phyloP scores from a whole-genome alignment of 306 rosid species.

The Trifolium fragiferum region DNA sequence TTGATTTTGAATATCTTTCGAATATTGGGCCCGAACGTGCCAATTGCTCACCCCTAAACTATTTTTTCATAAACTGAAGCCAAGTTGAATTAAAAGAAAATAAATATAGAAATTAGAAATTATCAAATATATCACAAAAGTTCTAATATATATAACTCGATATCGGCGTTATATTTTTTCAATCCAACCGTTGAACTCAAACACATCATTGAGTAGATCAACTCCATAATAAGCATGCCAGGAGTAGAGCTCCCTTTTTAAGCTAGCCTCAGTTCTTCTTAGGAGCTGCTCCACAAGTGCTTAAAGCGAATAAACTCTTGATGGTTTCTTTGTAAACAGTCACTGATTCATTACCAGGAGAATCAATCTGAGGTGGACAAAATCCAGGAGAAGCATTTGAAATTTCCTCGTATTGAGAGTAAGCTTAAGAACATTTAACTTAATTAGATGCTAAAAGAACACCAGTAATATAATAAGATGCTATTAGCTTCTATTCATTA shows the following conservation, averaged over 20 bases:
- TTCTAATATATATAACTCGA: too few species aligned
- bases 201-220: too few species aligned
- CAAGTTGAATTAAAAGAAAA: too few species aligned
- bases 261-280: slow-evolving; percentile 55
- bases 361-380: slow-evolving; percentile 77
- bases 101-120: too few species aligned
- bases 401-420: slow-evolving; percentile 59
- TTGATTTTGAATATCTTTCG: too few species aligned
- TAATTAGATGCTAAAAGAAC: background rate
- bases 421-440: slow-evolving; percentile 45
- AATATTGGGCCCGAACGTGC: too few species aligned
- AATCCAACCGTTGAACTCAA: too few species aligned
- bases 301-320: slow-evolving; percentile 17
- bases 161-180: too few species aligned
- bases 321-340: slow-evolving; percentile 14
- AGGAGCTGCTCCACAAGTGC: slow-evolving; percentile 75
- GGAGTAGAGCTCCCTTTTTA: slow-evolving; percentile 76
- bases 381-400: slow-evolving; percentile 83
- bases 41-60: too few species aligned
- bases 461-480: slow-evolving; percentile 10
- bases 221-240: slow-evolving; percentile 97
- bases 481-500: background rate
- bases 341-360: slow-evolving; percentile 61
- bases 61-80: too few species aligned
- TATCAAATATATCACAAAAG: too few species aligned